Conservation (phyloP, 2,329 filamentous ascomycete species). For the Alternaria brassicae region DNA sequence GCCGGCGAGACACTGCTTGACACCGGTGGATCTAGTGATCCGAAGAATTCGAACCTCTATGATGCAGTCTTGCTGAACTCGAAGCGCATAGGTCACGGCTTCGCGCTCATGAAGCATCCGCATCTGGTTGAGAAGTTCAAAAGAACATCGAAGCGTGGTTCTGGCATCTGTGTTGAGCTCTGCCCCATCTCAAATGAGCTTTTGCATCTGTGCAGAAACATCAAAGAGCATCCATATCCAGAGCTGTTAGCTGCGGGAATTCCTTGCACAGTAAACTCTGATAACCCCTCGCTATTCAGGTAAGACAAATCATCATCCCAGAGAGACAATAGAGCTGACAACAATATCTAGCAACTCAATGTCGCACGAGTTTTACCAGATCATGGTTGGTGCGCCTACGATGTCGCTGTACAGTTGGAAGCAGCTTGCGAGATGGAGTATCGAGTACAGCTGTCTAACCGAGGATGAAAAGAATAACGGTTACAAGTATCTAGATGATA, state of each 20-base stretch:
- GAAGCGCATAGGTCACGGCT: slow-evolving; percentile 77
- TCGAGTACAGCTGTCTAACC: slow-evolving; percentile 54
- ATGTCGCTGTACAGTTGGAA: slow-evolving; percentile 76
- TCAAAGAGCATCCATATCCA: slow-evolving; percentile 72
- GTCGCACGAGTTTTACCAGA: slow-evolving; percentile 79
- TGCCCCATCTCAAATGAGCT: slow-evolving; percentile 82
- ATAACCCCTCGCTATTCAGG: slow-evolving; percentile 77
- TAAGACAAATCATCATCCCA: slow-evolving; percentile 44
- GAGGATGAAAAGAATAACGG: slow-evolving; percentile 51
- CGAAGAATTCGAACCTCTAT: slow-evolving; percentile 66
- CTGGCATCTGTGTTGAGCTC: slow-evolving; percentile 71
- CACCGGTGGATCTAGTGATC: slow-evolving; percentile 67
- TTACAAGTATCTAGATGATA: slow-evolving; percentile 57
- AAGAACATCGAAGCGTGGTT: slow-evolving; percentile 9
- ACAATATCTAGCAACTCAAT: slow-evolving; percentile 66
- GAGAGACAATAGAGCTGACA: no score
- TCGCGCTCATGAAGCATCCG: slow-evolving; percentile 69
- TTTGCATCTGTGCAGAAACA: slow-evolving; percentile 70
- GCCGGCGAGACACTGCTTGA: slow-evolving; percentile 75
- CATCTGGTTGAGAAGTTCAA: slow-evolving; percentile 70
- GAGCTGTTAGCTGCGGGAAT: slow-evolving; percentile 73
- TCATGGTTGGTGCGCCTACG: slow-evolving; percentile 70
- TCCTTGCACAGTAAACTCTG: slow-evolving; percentile 76
- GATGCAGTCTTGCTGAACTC: slow-evolving; percentile 71
- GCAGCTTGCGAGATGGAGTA: slow-evolving; percentile 61